phyloP scores from a whole-genome alignment of 345 rosid species.

The rapeseed (Brassica napus) region Da-Ae NC_063439.1:24480001-24480500 shows the following conservation, averaged over 20 bases:
- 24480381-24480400: constrained; percentile 42
- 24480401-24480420: constrained; percentile 51
- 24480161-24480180: background rate
- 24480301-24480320: constrained; percentile 43
- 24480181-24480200: constrained; percentile 25
- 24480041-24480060: constrained; percentile 44
- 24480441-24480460: background rate
- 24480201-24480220: constrained; percentile 17
- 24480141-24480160: constrained; percentile 20
- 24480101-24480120: constrained; percentile 22
- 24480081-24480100: constrained; percentile 41
- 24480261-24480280: background rate
- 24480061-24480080: constrained; percentile 45
- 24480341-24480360: constrained; percentile 36
- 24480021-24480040: constrained; percentile 28
- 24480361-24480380: constrained; percentile 41
- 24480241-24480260: constrained; percentile 4
- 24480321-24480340: constrained; percentile 39
- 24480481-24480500: constrained; percentile 60
- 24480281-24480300: constrained; percentile 15
- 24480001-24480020: constrained; percentile 38
- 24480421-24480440: constrained; percentile 35
- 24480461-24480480: constrained; percentile 40
- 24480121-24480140: background rate
- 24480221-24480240: constrained; percentile 16